Evolutionary conservation across 345 rosid species (phyloP).

Genomic region (Murraya paniculata): DNA sequence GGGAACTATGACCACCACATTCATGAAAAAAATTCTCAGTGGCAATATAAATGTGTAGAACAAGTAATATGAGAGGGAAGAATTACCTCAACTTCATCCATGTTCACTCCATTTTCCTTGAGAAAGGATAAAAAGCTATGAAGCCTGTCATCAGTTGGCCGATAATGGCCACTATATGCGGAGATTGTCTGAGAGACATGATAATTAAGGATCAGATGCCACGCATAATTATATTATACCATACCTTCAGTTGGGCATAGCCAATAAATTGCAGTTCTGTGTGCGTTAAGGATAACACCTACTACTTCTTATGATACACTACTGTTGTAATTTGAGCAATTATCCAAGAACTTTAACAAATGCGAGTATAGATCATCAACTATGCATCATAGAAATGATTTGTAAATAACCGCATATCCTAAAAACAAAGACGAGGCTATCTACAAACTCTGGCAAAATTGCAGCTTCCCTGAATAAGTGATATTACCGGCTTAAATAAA

Average conservation of each 20-base stretch:
- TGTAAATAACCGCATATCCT: neutral
- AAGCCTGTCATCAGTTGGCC: slow-evolving; percentile 75
- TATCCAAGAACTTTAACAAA: neutral
- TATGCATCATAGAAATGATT: neutral
- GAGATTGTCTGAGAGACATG: slow-evolving; percentile 61
- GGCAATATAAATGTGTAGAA: neutral
- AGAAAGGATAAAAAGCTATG: slow-evolving; percentile 59
- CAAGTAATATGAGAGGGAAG: neutral
- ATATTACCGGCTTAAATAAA: neutral
- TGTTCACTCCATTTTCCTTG: slow-evolving; percentile 59
- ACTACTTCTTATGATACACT: neutral
- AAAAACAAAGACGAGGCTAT: neutral
- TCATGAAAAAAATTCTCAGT: neutral
- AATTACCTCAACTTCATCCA: slow-evolving; percentile 67
- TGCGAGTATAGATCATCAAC: neutral
- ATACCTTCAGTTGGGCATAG: neutral
- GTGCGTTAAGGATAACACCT: neutral
- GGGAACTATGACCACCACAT: neutral
- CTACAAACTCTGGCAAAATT: neutral
- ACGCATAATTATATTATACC: neutral
- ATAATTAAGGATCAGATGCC: slow-evolving; percentile 6
- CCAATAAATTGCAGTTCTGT: neutral
- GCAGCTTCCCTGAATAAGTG: neutral
- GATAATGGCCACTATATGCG: slow-evolving; percentile 91
- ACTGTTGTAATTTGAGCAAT: neutral